A percentile compares a stretch with the other conserved stretches of the same genome.
phyloP scores from a whole-genome alignment of 129 eudicot species.

The Flaveria sonorensis region DNA sequence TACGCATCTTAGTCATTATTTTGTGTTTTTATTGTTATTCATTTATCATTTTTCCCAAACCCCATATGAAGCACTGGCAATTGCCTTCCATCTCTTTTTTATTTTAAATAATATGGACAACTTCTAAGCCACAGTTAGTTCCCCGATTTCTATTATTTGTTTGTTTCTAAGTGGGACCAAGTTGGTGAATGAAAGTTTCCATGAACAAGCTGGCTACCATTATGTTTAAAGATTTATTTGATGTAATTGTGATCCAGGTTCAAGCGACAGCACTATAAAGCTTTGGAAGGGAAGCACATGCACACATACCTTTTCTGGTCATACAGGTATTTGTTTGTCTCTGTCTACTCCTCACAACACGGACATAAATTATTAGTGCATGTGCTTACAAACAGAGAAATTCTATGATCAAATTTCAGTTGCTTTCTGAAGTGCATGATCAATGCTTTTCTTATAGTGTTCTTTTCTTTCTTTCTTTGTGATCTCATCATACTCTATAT shows the following conservation, averaged over 20 bases:
- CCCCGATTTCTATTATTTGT: not conserved
- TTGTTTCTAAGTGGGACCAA: not conserved
- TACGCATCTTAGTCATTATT: conserved; percentile 10
- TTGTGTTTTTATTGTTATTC: not conserved
- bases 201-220: not conserved
- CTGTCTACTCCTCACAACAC: conserved; percentile 16
- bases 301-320: conserved; percentile 77
- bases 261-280: conserved; percentile 86
- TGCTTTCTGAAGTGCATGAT: not conserved
- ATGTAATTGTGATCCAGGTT: conserved; percentile 61
- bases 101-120: not conserved
- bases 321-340: conserved; percentile 55
- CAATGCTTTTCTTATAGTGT: not conserved
- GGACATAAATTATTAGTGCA: not conserved
- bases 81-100: conserved; percentile 5
- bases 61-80: not conserved
- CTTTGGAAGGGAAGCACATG: conserved; percentile 94
- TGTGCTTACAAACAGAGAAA: not conserved
- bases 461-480: conserved; percentile 8
- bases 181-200: conserved; percentile 17
- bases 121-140: conserved; percentile 1
- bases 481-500: conserved; percentile 18
- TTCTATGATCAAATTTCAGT: conserved; percentile 9
- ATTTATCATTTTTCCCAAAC: not conserved
- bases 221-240: conserved; percentile 13